These are phyloP conservation scores for Mycena alexandri DNA, from an alignment of 768 basidiomycete genomes.

Conservation along the genomic window DNA sequence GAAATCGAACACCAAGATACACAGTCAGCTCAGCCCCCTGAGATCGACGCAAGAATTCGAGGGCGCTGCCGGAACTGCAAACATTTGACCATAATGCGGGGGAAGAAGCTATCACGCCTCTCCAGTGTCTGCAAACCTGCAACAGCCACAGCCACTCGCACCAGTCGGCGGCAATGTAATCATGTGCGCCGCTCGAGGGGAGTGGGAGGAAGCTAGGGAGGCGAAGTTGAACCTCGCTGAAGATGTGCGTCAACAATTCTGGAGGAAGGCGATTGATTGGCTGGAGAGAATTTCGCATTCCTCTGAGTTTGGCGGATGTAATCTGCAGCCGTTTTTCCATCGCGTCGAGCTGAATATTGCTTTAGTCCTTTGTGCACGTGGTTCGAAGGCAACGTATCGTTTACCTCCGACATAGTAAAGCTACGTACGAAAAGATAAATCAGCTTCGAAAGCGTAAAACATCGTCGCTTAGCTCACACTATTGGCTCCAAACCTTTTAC, in stretches of 20 bases:
- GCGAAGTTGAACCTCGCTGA: conserved; percentile 9
- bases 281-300: conserved; percentile 24
- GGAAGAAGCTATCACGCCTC: conserved; percentile 36
- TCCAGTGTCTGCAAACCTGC: conserved; percentile 35
- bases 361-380: background rate
- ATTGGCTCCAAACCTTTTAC: conserved; percentile 3
- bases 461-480: background rate
- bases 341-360: background rate
- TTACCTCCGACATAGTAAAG: conserved; percentile 21
- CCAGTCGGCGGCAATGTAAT: background rate
- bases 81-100: conserved; percentile 31
- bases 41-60: conserved; percentile 28
- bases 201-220: conserved; percentile 30
- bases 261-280: conserved; percentile 35
- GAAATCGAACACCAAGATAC: conserved; percentile 23
- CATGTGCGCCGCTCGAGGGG: background rate
- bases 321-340: conserved; percentile 18
- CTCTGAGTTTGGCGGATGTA: conserved; percentile 17
- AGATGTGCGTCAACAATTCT: conserved; percentile 30
- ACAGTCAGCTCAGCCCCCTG: conserved; percentile 26
- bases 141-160: conserved; percentile 14
- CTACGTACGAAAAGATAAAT: background rate
- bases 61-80: conserved; percentile 13
- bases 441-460: background rate
- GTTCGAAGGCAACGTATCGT: background rate